phyloP scores from a whole-genome alignment of 371 early-diverging fungal genomes.

The Hamiltosporidium tvaerminnensis region DNA sequence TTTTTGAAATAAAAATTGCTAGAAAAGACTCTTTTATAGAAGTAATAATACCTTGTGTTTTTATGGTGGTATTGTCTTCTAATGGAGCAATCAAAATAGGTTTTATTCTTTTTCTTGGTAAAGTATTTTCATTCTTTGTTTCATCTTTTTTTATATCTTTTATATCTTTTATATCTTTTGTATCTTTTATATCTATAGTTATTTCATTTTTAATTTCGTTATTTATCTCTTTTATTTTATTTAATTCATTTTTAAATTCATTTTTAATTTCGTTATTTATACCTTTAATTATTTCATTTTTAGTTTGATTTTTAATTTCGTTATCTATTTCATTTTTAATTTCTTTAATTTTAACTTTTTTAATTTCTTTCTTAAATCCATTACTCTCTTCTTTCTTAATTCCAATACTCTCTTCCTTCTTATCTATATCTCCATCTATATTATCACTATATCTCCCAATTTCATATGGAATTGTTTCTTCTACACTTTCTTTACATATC shows the following conservation, averaged over 20 bases:
- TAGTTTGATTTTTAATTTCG: background rate
- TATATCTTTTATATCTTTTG: background rate
- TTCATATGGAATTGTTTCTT: conserved; percentile 2
- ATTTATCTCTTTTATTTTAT: background rate
- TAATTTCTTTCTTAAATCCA: background rate
- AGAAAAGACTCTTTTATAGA: background rate
- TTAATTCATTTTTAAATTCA: background rate
- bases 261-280: background rate
- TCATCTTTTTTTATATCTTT: background rate
- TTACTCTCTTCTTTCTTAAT: background rate
- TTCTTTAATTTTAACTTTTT: background rate
- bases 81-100: conserved; percentile 22
- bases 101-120: conserved; percentile 23
- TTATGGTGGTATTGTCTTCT: background rate
- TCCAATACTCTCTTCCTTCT: background rate
- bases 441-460: background rate
- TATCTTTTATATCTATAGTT: background rate
- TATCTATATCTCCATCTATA: background rate
- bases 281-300: background rate
- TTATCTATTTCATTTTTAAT: background rate
- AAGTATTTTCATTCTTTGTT: background rate
- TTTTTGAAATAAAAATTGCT: background rate
- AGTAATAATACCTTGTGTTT: background rate
- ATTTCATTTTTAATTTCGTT: background rate
- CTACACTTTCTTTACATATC: background rate